phyloP scores from a whole-genome alignment of 106 monocot genomes.

The Vanilla planifolia region DNA sequence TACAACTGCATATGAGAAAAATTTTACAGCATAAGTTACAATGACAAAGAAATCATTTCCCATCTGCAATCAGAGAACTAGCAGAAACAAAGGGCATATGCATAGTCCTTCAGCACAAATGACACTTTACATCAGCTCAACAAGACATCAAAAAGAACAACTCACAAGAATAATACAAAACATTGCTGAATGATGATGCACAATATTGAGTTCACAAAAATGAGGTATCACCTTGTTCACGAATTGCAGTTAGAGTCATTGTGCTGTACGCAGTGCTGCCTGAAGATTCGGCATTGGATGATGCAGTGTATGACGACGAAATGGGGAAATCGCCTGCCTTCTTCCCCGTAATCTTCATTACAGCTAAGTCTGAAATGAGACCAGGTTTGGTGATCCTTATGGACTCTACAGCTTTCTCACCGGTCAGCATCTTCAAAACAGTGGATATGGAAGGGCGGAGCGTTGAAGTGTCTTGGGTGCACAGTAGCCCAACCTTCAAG shows the following conservation, averaged over 20 bases:
- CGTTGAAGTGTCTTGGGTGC: slow-evolving; percentile 54
- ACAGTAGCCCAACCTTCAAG: slow-evolving; percentile 56
- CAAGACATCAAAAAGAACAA: no score
- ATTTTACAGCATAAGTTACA: no score
- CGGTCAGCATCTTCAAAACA: slow-evolving; percentile 47
- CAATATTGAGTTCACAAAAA: no score
- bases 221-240: no score
- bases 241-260: slow-evolving; percentile 37
- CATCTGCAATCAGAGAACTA: no score
- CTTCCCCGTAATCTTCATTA: slow-evolving; percentile 37
- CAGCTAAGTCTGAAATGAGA: slow-evolving; percentile 60
- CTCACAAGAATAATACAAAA: no score
- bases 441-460: slow-evolving; percentile 50
- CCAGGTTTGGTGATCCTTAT: slow-evolving; percentile 45
- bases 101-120: no score
- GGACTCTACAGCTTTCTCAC: slow-evolving; percentile 12
- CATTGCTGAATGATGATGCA: no score
- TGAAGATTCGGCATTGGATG: slow-evolving; percentile 19
- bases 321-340: neutral
- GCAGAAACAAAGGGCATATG: no score
- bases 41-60: no score
- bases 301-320: slow-evolving; percentile 15
- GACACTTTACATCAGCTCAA: no score
- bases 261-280: slow-evolving; percentile 11
- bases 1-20: no score